Evolutionary conservation across 2,329 filamentous ascomycete genomes (phyloP), one percentile per base, ranked within the genome.

Genomic region (Ophiostoma piceae): DNA sequence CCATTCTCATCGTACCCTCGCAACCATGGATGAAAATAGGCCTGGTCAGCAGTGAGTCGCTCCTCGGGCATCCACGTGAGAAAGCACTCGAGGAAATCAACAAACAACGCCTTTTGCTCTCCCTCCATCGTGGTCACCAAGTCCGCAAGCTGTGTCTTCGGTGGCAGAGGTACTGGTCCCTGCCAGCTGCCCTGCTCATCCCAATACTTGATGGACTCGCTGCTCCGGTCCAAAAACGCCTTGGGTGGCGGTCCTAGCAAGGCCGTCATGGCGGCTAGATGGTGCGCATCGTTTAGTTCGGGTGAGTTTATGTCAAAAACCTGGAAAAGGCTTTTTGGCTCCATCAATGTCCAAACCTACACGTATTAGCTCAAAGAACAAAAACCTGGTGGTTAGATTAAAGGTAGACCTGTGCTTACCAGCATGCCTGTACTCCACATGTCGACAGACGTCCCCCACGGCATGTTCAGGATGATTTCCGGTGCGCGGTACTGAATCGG

Each of bases 101-200:
- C n/a, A 26, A 57, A 57, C 51, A 57, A 57, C 6, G 51, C 9
- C 51, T 57, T 57, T 26, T 57, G n/a, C 8, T 57, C 51, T 12
- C 22, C 51, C 51, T 57, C 22, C n/a, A 57, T n/a, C 51, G n/a
- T 57, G 12, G 51, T 57, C 7, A 54, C n/a, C 22, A 54, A 22
- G n/a, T 54, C 51, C 6, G n/a, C n/a, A 3, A 26, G 51, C 2
- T 7, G n/a, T 12, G n/a, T 54, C n/a, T 54, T 54, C 9, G 51
- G 51, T 12, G 51, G 51, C 3, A 54, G n/a, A 54, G 51, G n/a
- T 26, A 54, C 51, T 26, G 51, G 51, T 54, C 51, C 19, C 51
- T 54, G n/a, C 51, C 51, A 26, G n/a, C 26, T 54, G n/a, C 51
- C 51, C 51, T 54, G 51, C n/a, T 54, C 51, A 54, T 54, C 51